Evolutionary conservation across 495 filamentous ascomycete genomes (phyloP).

Genomic region (Penicillium diatomitis): DNA sequence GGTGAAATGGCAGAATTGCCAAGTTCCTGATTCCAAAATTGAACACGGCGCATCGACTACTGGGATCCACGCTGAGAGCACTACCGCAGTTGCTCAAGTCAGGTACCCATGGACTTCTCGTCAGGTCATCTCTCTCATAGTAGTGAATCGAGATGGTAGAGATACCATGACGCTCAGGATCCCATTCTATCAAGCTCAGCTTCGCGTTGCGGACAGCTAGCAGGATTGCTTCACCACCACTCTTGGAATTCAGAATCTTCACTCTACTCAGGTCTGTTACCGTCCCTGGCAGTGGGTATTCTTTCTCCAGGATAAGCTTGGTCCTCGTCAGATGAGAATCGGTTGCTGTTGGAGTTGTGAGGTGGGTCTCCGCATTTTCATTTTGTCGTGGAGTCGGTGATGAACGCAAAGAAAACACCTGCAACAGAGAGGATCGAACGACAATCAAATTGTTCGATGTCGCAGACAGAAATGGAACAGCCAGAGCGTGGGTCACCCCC

Average conservation of each 20-base stretch:
- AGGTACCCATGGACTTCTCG: slow-evolving; percentile 63
- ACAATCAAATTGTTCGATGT: slow-evolving; percentile 76
- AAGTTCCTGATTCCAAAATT: slow-evolving; percentile 85
- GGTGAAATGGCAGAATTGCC: slow-evolving; percentile 87
- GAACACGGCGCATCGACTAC: slow-evolving; percentile 83
- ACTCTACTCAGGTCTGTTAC: slow-evolving; percentile 73
- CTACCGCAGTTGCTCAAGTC: slow-evolving; percentile 61
- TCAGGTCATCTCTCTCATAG: slow-evolving; percentile 88
- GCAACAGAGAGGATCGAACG: slow-evolving; percentile 81
- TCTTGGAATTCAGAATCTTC: slow-evolving; percentile 56
- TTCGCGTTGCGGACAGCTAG: slow-evolving; percentile 83
- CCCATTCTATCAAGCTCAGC: slow-evolving; percentile 89
- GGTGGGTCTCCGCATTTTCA: slow-evolving; percentile 42
- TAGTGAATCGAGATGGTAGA: slow-evolving; percentile 92
- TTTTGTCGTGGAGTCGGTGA: slow-evolving; percentile 25
- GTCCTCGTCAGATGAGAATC: slow-evolving; percentile 31
- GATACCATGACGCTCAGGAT: slow-evolving; percentile 65
- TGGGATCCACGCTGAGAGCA: slow-evolving; percentile 79
- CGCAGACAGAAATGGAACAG: slow-evolving; percentile 64
- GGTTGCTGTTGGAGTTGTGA: slow-evolving; percentile 5
- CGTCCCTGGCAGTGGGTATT: slow-evolving; percentile 74
- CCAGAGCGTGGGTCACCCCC: slow-evolving; percentile 81
- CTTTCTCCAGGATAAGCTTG: slow-evolving; percentile 77
- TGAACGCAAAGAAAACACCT: slow-evolving; percentile 57
- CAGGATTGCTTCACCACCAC: slow-evolving; percentile 79